Conservation (phyloP, 768 basidiomycete species). For the Amanita jacksonii region DNA sequence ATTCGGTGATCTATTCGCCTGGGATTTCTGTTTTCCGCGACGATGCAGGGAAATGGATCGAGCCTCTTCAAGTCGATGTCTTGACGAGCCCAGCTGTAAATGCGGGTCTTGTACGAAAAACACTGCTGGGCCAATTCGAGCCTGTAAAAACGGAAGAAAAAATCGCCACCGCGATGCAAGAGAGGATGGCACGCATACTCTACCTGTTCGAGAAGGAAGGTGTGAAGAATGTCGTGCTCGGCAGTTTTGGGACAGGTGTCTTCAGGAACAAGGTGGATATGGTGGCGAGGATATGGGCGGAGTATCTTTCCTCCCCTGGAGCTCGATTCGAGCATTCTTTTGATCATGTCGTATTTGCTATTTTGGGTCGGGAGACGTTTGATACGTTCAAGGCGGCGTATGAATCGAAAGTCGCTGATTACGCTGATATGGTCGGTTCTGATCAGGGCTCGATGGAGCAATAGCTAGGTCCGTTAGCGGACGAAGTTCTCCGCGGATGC, state of each 20-base stretch:
- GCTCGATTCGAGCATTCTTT: conserved; percentile 53
- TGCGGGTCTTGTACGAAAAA: conserved; percentile 36
- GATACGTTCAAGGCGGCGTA: conserved; percentile 14
- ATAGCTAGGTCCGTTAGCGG: too few relatives aligned
- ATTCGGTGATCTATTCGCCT: conserved; percentile 72
- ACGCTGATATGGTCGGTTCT: too few relatives aligned
- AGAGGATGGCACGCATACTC: conserved; percentile 62
- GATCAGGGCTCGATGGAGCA: too few relatives aligned
- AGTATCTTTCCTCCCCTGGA: conserved; percentile 38
- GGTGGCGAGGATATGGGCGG: conserved; percentile 57
- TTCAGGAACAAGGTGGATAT: conserved; percentile 54
- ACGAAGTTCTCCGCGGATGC: too few relatives aligned
- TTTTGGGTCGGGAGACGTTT: conserved; percentile 28
- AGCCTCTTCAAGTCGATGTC: conserved; percentile 54
- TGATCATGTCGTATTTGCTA: conserved; percentile 56
- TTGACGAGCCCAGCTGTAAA: conserved; percentile 72
- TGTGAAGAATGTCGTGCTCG: conserved; percentile 51
- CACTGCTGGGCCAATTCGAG: conserved; percentile 13
- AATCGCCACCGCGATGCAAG: conserved; percentile 52
- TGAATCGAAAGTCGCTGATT: not conserved
- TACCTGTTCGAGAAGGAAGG: conserved; percentile 56
- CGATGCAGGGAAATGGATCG: conserved; percentile 46
- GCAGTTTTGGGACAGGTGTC: conserved; percentile 73
- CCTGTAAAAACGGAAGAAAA: conserved; percentile 17
- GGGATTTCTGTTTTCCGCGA: conserved; percentile 51